phyloP scores from a whole-genome alignment of 306 rosid genomes.

The Trifolium repens region DNA sequence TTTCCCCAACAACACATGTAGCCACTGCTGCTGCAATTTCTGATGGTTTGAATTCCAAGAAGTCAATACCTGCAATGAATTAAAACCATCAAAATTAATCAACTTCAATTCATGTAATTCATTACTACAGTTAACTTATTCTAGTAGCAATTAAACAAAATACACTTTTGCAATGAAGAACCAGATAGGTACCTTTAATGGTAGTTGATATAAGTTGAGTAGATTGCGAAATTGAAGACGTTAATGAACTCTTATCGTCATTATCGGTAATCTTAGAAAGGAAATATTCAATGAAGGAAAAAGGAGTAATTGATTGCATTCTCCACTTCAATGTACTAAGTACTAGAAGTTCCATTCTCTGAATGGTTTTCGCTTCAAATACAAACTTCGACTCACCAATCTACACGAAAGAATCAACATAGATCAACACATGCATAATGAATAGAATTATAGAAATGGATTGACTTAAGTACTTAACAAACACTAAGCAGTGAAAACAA shows the following conservation, averaged over 20 bases:
- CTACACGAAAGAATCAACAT: slow-evolving; percentile 43
- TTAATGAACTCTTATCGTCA: slow-evolving; percentile 53
- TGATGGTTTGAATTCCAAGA: slow-evolving; percentile 93
- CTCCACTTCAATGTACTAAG: slow-evolving; percentile 90
- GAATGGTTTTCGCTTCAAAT: slow-evolving; percentile 88
- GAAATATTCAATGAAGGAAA: slow-evolving; percentile 79
- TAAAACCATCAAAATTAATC: slow-evolving; percentile 54
- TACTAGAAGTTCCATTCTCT: slow-evolving; percentile 93
- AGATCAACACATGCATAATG: slow-evolving; percentile 37
- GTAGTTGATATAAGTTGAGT: slow-evolving; percentile 64
- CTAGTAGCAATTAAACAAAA: slow-evolving; percentile 14
- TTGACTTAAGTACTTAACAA: slow-evolving; percentile 17
- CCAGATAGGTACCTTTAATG: slow-evolving; percentile 52
- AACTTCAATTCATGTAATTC: slow-evolving; percentile 22
- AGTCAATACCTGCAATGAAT: slow-evolving; percentile 85
- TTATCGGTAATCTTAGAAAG: slow-evolving; percentile 59
- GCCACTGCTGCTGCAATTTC: slow-evolving; percentile 96
- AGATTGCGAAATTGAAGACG: slow-evolving; percentile 53
- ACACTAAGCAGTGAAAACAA: neutral
- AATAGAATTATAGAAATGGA: slow-evolving; percentile 17
- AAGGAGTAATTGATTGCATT: slow-evolving; percentile 90
- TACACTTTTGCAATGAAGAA: slow-evolving; percentile 24
- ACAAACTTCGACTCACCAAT: slow-evolving; percentile 77
- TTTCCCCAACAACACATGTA: slow-evolving; percentile 61
- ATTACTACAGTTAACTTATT: slow-evolving; percentile 9